Evolutionary conservation across 2,329 filamentous ascomycete species (phyloP).

Genomic region (Microsporum audouinii): DNA sequence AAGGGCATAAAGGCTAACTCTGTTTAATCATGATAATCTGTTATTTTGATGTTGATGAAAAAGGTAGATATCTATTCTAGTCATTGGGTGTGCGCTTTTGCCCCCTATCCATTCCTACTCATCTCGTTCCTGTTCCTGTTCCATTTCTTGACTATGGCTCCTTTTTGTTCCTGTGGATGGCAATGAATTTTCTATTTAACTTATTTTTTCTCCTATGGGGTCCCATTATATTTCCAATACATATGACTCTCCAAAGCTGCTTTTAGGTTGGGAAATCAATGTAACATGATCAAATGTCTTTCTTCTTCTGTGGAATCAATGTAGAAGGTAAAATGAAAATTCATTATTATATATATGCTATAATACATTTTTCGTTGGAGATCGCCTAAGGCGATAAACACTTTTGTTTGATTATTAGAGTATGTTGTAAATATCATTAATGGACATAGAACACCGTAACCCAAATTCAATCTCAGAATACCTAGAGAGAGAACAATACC

Average conservation of each 20-base stretch:
- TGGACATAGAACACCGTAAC: not conserved
- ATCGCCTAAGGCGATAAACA: not conserved
- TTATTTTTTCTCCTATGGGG: not conserved
- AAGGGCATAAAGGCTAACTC: slow-evolving; percentile 76
- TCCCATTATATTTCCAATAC: not conserved
- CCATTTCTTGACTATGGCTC: not conserved
- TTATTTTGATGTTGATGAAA: slow-evolving; percentile 5
- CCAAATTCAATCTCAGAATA: not conserved
- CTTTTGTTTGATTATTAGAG: not conserved
- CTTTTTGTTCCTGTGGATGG: not conserved
- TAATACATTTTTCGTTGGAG: not conserved
- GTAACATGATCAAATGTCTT: too few species aligned
- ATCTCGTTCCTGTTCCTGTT: too few species aligned
- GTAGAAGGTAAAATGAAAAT: not conserved
- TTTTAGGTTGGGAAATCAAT: too few species aligned
- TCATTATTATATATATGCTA: not conserved
- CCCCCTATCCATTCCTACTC: not conserved
- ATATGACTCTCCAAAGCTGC: not conserved
- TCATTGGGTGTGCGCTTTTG: not conserved
- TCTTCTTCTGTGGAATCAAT: not conserved
- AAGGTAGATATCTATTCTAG: slow-evolving; percentile 4
- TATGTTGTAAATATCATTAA: not conserved
- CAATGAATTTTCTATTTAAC: not conserved
- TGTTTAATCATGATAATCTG: slow-evolving; percentile 25
- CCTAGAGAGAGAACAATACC: too few species aligned